phyloP scores from a whole-genome alignment of 176 grass and related monocot species.

The Dendrocalamus sinicus region DNA sequence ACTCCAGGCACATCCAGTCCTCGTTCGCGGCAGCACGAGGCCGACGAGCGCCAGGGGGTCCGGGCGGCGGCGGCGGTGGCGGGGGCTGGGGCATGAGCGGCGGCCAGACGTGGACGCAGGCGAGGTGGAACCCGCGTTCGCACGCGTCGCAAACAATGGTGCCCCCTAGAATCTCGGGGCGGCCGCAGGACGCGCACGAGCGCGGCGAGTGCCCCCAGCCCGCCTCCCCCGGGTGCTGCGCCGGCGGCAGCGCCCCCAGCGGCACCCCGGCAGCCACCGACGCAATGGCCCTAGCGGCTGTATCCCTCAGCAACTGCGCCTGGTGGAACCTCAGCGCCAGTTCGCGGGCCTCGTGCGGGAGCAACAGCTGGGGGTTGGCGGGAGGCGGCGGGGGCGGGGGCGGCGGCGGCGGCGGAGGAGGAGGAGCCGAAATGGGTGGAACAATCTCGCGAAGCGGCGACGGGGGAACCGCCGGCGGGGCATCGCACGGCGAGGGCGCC shows the following conservation, averaged over 20 bases:
- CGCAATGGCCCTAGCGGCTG: constrained; percentile 3
- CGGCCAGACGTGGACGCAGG: constrained; percentile 63
- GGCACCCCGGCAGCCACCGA: neutral
- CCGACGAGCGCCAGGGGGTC: constrained; percentile 49
- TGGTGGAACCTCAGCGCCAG: constrained; percentile 47
- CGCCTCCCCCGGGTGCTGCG: constrained; percentile 68
- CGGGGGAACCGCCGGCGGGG: constrained; percentile 20
- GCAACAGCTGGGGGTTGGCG: constrained; percentile 13
- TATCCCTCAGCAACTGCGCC: neutral
- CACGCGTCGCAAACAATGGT: constrained; percentile 91
- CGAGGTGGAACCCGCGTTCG: constrained; percentile 82
- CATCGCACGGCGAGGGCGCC: constrained; percentile 57
- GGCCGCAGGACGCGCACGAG: constrained; percentile 61
- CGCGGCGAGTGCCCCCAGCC: constrained; percentile 42
- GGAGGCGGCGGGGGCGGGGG: neutral
- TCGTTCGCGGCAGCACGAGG: constrained; percentile 48
- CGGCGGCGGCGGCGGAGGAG: neutral
- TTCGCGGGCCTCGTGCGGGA: constrained; percentile 58
- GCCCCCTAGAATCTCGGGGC: constrained; percentile 46
- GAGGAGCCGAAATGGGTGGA: neutral
- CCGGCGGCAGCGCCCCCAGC: constrained; percentile 37
- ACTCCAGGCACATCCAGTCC: constrained; percentile 87
- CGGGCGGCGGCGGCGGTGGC: constrained; percentile 35
- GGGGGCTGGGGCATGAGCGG: constrained; percentile 24
- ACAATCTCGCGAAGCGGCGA: constrained; percentile 15